Conservation (phyloP, 1,284 basidiomycete species). For the Pseudozyma thailandica region DNA sequence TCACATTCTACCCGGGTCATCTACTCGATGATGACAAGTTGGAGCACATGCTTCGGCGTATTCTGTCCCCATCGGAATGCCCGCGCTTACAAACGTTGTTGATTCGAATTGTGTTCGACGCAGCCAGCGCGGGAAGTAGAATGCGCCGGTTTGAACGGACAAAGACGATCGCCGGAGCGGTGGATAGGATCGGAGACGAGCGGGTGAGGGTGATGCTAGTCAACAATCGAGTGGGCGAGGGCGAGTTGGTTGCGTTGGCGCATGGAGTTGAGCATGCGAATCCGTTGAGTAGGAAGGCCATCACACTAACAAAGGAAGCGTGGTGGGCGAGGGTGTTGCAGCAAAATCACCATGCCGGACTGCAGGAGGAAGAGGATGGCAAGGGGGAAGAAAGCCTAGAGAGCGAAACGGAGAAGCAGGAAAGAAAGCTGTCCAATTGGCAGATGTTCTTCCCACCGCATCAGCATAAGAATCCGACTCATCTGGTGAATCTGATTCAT, state of each 20-base stretch:
- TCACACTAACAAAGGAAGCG: slow-evolving; percentile 27
- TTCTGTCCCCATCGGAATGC: slow-evolving; percentile 27
- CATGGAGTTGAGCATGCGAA: not conserved
- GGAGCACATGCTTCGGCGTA: slow-evolving; percentile 46
- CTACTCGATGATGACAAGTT: slow-evolving; percentile 53
- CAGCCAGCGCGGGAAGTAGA: slow-evolving; percentile 28
- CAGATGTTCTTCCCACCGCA: slow-evolving; percentile 34
- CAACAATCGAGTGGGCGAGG: slow-evolving; percentile 22
- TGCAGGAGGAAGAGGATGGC: not conserved
- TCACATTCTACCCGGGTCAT: slow-evolving; percentile 50
- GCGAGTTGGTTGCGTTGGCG: slow-evolving; percentile 16
- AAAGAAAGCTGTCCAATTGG: slow-evolving; percentile 20
- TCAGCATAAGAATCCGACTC: slow-evolving; percentile 16
- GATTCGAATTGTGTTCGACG: slow-evolving; percentile 39
- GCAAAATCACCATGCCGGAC: slow-evolving; percentile 14
- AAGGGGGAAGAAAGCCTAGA: not conserved
- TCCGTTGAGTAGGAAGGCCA: slow-evolving; percentile 25
- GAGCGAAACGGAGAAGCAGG: not conserved
- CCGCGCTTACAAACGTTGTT: slow-evolving; percentile 28
- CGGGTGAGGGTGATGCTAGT: slow-evolving; percentile 37
- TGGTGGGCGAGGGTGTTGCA: slow-evolving; percentile 43
- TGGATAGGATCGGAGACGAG: slow-evolving; percentile 40
- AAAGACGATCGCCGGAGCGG: slow-evolving; percentile 50
- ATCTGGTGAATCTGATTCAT: slow-evolving; percentile 28
- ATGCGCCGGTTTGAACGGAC: slow-evolving; percentile 42